Conservation (phyloP, 768 basidiomycete species). For the Naganishia antarctica region DNA sequence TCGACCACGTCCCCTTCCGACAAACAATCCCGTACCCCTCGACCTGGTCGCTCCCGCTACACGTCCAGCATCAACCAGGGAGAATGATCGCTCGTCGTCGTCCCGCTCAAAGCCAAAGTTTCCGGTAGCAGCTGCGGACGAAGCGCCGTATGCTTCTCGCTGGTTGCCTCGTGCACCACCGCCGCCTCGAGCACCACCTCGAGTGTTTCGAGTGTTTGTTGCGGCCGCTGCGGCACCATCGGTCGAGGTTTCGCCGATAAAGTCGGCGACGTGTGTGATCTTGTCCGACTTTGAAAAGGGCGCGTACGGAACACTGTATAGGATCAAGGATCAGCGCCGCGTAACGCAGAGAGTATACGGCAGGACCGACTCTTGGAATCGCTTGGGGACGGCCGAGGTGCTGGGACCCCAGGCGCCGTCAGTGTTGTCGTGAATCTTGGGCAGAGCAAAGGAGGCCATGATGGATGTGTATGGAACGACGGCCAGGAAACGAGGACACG, state of each 20-base stretch:
- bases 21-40: constrained; percentile 31
- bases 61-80: constrained; percentile 77
- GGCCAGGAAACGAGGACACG: neutral
- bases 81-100: constrained; percentile 95
- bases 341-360: too few relatives aligned
- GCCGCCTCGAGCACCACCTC: constrained; percentile 15
- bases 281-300: constrained; percentile 99
- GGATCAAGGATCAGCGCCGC: constrained; percentile 2
- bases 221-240: constrained; percentile 51
- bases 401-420: constrained; percentile 74
- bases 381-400: constrained; percentile 60
- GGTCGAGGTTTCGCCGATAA: constrained; percentile 67
- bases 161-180: constrained; percentile 54
- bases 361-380: constrained; percentile 73
- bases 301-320: constrained; percentile 76
- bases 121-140: constrained; percentile 62
- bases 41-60: constrained; percentile 24
- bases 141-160: constrained; percentile 77
- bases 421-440: constrained; percentile 81
- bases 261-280: constrained; percentile 94
- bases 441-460: constrained; percentile 68
- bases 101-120: constrained; percentile 97
- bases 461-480: constrained; percentile 49
- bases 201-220: constrained; percentile 1
- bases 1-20: constrained; percentile 30